Base-by-base conservation (phyloP, 306 rosid species). In the Clitoria ternatea region DNA sequence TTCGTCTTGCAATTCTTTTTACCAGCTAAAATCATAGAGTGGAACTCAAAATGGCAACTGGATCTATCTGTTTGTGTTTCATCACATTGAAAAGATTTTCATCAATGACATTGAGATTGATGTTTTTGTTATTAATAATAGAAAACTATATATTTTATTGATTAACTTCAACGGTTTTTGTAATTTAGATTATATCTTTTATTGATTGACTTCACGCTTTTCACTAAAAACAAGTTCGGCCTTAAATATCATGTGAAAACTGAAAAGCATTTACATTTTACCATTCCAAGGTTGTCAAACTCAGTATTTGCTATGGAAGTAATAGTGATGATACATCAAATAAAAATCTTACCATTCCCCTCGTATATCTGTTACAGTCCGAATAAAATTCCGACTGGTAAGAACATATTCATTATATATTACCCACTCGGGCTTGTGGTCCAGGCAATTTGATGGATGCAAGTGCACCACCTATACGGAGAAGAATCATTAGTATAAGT, bases 391-490 rank as follows among this genome's bases (percentile, higher is more conserved):
- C 74, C 98, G 67, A 81, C 89, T 92, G 7, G 98, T 92, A 65
- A 92, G 85, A 40, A 92, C 96, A 66, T 84, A 92, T 77, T 92
- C 98, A 15, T 92, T 89, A 80, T 92, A 92, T 18, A 92, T 92
- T 5, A 92, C 98, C 98, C 98, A 92, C 63, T 92, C 98, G 40
- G 98, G 98, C 73, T 92, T 92, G 83, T 92, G 98, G 73, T 92
- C 96, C 76, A 89, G 79, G 70, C 98, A 87, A 81, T 87, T 92
- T 4, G 98, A 92, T 12, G 98, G 98, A 86, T 89, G 98, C 83
- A 92, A 80, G 72, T 92, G 96, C 56, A 92, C 98, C 72, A 86
- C 92, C 98, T 92, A 67, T 39, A 12, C 3, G 47, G 29, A 39
- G 50, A 13, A 24, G 0, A 61, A 12, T 17, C 17, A 37, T 70